Base-by-base conservation (phyloP, 768 basidiomycete genomes). In the Dictyophora rubrovolvata region DNA sequence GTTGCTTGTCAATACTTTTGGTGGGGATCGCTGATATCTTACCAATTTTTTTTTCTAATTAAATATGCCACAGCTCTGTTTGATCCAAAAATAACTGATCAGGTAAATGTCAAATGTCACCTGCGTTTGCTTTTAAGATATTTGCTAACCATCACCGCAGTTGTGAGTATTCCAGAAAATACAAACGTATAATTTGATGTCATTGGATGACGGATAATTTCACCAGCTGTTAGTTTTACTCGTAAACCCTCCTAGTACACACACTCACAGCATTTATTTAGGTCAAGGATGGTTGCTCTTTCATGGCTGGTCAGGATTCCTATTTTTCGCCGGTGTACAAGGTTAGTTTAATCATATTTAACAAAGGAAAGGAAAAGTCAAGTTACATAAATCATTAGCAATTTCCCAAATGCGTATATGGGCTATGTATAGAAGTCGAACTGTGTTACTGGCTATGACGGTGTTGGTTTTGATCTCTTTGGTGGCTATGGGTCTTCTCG, bases 331-430 rank as follows among this genome's bases (percentile, higher is more conserved):
- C 9, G 56, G 56, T 50, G 48, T 58, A 49, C 56, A 58, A 51
- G 56, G 56, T 58, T 18, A 42, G 42, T 33, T 47, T 35, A 50
- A 49, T 4, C 16, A 12, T 11, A 28, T 3, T 28, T 28, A 7
- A n/a, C n/a, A 28, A 28, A 3, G 28, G 28, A 28, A 28, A 28
- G 7, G 28, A 2, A 28, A 28, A 28, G 7, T 3, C 28, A 28
- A 2, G 28, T 28, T 3, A 28, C 28, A 28, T 28, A 7, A 28
- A 28, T 28, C 4, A 28, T 28, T 42, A 59, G 57, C 51, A 1
- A 59, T 59, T 12, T 59, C 57, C 36, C 57, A 59, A 28, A 59
- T 59, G 57, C 57, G 57, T 35, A 23, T 59, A 18, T 59, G 57
- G 57, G 57, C 57, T 3, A 53, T 59, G 28, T 59, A 59, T 22